Percentiles rank a stretch among this genome's conserved stretches.
These are phyloP conservation scores for Wickerhamiella pararugosa DNA, from an alignment of 1,139 yeast genomes.

Conservation along the genomic window DNA sequence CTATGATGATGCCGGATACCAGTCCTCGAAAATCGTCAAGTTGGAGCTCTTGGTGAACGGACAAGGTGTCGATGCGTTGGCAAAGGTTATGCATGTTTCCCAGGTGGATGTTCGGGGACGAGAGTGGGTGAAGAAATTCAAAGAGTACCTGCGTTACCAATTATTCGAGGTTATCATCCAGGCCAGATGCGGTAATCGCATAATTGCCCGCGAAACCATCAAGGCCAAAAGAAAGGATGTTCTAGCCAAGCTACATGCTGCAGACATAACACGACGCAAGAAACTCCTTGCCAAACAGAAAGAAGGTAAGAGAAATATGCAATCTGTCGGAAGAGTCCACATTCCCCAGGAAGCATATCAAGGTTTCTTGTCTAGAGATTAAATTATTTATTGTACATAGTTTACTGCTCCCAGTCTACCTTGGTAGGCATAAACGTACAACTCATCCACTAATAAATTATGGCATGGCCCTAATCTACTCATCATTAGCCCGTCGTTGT, in stretches of 20 bases:
- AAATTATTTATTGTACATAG: background rate
- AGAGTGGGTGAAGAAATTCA: constrained; percentile 71
- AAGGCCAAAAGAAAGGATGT: constrained; percentile 92
- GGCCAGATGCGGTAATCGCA: constrained; percentile 70
- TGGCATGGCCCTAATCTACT: too few relatives aligned
- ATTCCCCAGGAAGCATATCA: constrained; percentile 69
- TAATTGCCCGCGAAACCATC: constrained; percentile 83
- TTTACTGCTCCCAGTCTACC: background rate
- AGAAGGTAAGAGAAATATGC: constrained; percentile 82
- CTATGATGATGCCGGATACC: constrained; percentile 86
- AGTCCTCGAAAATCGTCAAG: constrained; percentile 65
- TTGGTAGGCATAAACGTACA: too few relatives aligned
- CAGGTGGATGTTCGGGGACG: constrained; percentile 61
- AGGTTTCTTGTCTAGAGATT: constrained; percentile 23
- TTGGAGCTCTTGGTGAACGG: constrained; percentile 85
- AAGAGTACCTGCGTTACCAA: constrained; percentile 63
- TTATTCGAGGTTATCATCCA: constrained; percentile 88
- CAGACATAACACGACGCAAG: constrained; percentile 81
- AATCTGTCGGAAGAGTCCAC: constrained; percentile 59
- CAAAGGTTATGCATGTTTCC: constrained; percentile 74
- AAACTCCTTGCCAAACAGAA: constrained; percentile 79
- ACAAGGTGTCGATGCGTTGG: constrained; percentile 77
- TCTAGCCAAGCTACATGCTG: constrained; percentile 79
- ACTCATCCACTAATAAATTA: too few relatives aligned
- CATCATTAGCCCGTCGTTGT: too few relatives aligned